Base-by-base conservation (phyloP, 192 early-diverging fungal species). In the Coemansia sp. region DNA sequence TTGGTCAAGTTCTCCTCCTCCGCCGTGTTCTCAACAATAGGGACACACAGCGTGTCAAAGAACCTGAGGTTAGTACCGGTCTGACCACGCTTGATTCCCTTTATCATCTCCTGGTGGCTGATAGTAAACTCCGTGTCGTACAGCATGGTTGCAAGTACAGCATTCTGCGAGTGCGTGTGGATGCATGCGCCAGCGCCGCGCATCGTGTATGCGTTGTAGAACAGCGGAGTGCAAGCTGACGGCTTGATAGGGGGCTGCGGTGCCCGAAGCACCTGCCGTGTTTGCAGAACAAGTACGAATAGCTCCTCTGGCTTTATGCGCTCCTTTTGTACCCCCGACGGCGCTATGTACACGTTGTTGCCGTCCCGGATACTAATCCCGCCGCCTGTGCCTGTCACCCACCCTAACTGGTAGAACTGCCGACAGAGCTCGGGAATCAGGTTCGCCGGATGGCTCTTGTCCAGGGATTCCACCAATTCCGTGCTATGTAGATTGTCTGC, bases 21-120 rank as follows among this genome's bases (percentile, higher is more conserved):
- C 0, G 95, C 89, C 21, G 95, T 96, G 81, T 98, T 98, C 67
- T 98, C 97, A 37, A 98, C 88, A 71, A 98, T 98, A 1, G 97
- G 97, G 6, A 98, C 93, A 0, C 89, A 84, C 49, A 96, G 81
- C 2, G 73, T 92, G 69, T 97, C 94, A 75, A 88, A 90, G 71
- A 93, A 95, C 21, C 86, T 72, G 32, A 91, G 82, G 72, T 88
- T 91, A 16, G 79, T 70, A 55, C 86, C 85, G 2, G 87, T 80
- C 41, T 69, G 77, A 5, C 95, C 97, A 19, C 87, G 85, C 26
- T 91, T 83, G 57, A 98, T 98, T 7, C 97, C 97, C 83, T 98
- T 98, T 83, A 98, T 98, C 97, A 98, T 98, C 73, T 98, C 97
- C 73, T 97, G 95, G 76, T 97, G 94, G 9, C 93, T 92, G 62